A percentile compares a stretch with the other conserved stretches of the same genome.
Evolutionary conservation across 352 stramenopile species (phyloP).

Genomic region (Phytophthora palmivora): DNA sequence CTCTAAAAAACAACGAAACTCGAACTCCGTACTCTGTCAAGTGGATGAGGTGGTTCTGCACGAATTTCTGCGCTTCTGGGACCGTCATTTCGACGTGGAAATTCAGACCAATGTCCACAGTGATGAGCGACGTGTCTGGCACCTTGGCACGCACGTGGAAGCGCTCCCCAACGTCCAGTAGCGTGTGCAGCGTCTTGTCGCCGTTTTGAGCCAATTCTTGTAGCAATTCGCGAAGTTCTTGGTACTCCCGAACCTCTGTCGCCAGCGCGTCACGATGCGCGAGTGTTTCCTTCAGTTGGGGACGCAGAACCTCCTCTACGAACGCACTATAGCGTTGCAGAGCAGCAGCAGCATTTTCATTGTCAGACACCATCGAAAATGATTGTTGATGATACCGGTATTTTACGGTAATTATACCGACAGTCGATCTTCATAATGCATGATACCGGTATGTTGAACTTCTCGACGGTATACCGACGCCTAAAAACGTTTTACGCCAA

Average conservation of each 20-base stretch:
- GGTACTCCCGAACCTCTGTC: constrained; percentile 70
- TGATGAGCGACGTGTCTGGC: constrained; percentile 60
- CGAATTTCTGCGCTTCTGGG: constrained; percentile 61
- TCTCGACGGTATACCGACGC: too few relatives aligned
- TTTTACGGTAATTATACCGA: too few relatives aligned
- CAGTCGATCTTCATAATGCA: too few relatives aligned
- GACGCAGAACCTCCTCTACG: constrained; percentile 73
- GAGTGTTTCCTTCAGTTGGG: constrained; percentile 71
- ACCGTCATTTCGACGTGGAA: constrained; percentile 86
- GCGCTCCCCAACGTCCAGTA: constrained; percentile 76
- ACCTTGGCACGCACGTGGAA: constrained; percentile 83
- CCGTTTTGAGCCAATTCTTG: constrained; percentile 37
- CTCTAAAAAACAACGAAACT: too few relatives aligned
- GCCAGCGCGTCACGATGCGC: constrained; percentile 54
- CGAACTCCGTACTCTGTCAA: constrained; percentile 49
- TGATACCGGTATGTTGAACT: too few relatives aligned
- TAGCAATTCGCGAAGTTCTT: constrained; percentile 57
- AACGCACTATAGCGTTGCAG: constrained; percentile 73
- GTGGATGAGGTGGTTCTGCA: constrained; percentile 56
- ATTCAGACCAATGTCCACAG: constrained; percentile 73
- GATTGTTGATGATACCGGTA: too few relatives aligned
- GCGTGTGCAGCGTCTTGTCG: constrained; percentile 39
- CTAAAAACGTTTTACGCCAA: too few relatives aligned
- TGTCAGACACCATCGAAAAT: constrained; percentile 17
- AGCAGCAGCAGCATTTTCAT: constrained; percentile 20